These are phyloP conservation scores for Paecilomyces fulvus DNA, from an alignment of 2,329 filamentous ascomycete species.

Conservation along the genomic window DNA sequence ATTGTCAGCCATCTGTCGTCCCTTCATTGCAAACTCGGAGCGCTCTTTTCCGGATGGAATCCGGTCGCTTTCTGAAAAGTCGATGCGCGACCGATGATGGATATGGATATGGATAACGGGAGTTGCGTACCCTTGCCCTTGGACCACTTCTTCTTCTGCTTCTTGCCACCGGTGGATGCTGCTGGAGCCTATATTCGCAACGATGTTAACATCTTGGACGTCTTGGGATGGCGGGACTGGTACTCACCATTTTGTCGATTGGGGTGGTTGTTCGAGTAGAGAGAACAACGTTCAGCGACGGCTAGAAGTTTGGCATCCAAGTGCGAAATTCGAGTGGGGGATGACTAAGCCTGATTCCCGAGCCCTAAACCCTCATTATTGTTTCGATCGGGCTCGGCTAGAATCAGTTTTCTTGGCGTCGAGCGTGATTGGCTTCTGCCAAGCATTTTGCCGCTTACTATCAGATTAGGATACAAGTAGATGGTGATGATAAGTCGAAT, in stretches of 20 bases:
- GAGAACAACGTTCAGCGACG: conserved; percentile 17
- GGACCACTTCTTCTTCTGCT: conserved; percentile 51
- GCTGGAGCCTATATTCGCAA: conserved; percentile 33
- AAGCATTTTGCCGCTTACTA: neutral
- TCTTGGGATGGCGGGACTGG: neutral
- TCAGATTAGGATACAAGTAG: neutral
- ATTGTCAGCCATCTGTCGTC: conserved; percentile 17
- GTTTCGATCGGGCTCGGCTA: conserved; percentile 11
- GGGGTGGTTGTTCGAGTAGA: conserved; percentile 26
- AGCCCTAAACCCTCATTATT: conserved; percentile 26
- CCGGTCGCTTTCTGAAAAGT: neutral
- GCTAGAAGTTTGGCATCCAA: conserved; percentile 17
- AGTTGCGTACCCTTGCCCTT: conserved; percentile 45
- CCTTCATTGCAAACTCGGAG: conserved; percentile 14
- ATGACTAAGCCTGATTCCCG: conserved; percentile 18
- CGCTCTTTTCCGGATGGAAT: conserved; percentile 9
- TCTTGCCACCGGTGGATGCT: conserved; percentile 41
- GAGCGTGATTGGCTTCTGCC: conserved; percentile 6
- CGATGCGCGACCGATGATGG: neutral
- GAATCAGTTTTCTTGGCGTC: conserved; percentile 1
- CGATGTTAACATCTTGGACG: conserved; percentile 8
- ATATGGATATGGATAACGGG: neutral
- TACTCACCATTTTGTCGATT: conserved; percentile 32
- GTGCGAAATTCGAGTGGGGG: conserved; percentile 32
- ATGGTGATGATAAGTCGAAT: too few relatives aligned